Base-by-base conservation (phyloP, 345 rosid species). In the Gossypium longicalyx region DNA sequence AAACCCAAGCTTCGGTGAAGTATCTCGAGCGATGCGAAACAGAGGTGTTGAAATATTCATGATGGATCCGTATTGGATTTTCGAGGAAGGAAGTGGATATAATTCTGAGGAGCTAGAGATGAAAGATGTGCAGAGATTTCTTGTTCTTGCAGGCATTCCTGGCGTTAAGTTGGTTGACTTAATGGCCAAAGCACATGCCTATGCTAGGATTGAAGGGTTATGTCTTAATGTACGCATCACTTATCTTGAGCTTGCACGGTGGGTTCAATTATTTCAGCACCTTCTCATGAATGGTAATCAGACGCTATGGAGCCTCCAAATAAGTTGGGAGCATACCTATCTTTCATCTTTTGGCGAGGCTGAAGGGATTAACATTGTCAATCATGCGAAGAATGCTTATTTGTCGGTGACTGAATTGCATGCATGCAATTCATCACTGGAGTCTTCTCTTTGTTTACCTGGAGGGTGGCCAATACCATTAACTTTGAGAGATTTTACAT, bases 1-100 rank as follows among this genome's bases (percentile, higher is more conserved):
- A 75, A 86, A 94, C 81, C 98, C 98, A 48, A 84, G 82, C 75
- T 86, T 77, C 81, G 98, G 98, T 73, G 98, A 94, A 77, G 91
- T 92, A 67, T 94, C 98, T 48, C 85, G 98, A 67, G 98, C 98
- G 57, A 94, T 94, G 98, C 84, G 98, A 77, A 94, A 94, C 77
- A 91, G 98, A 79, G 98, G 98, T 64, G 98, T 92, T 70, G 98
- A 94, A 84, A 88, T 92, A 77, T 94, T 77, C 80, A 82, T 94
- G 93, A 89, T 92, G 98, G 91, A 85, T 69, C 98, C 98, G 13
- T 85, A 87, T 78, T 94, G 98, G 98, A 85, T 87, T 59, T 76
- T 87, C 56, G 87, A 87, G 38, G 86, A 83, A 71, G 78, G 71
- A 76, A 60, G 65, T 62, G 85, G 69, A 76, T 78, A 74, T 53